phyloP scores from a whole-genome alignment of 257 asterid species.

The Phtheirospermum japonicum region DNA sequence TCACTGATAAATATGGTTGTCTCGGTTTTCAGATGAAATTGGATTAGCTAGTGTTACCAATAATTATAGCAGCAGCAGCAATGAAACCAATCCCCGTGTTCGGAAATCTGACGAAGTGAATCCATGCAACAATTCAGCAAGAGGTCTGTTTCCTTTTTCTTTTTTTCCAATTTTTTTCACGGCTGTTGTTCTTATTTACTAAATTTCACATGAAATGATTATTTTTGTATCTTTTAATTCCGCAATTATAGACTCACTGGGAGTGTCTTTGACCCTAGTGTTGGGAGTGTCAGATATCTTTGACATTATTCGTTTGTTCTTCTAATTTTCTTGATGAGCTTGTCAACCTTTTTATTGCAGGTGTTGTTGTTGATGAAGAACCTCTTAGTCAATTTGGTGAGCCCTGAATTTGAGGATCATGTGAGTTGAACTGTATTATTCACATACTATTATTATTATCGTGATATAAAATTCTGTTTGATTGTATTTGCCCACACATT shows the following conservation, averaged over 20 bases:
- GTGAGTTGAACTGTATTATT: slow-evolving; percentile 49
- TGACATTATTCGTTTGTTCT: no score
- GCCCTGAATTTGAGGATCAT: slow-evolving; percentile 81
- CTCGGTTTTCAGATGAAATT: slow-evolving; percentile 46
- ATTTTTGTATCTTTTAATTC: not conserved
- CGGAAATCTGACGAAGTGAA: slow-evolving; percentile 37
- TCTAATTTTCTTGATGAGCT: no score
- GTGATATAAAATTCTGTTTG: no score
- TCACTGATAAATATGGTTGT: slow-evolving; percentile 2
- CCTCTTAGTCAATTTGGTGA: slow-evolving; percentile 63
- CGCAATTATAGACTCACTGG: slow-evolving; percentile 62
- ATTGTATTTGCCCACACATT: no score
- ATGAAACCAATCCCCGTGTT: slow-evolving; percentile 49
- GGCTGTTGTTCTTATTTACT: no score
- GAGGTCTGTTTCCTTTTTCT: slow-evolving; percentile 42
- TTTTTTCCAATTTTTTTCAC: not conserved
- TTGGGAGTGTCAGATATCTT: no score
- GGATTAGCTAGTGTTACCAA: slow-evolving; percentile 33
- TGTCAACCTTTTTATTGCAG: no score
- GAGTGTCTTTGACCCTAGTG: slow-evolving; percentile 55
- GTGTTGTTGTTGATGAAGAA: slow-evolving; percentile 77
- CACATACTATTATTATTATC: no score
- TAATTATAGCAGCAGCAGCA: slow-evolving; percentile 65
- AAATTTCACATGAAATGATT: no score
- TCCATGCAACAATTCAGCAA: slow-evolving; percentile 29